Base-by-base conservation (phyloP, 2,329 filamentous ascomycete species). In the Coleophoma eucalyptorum region DNA sequence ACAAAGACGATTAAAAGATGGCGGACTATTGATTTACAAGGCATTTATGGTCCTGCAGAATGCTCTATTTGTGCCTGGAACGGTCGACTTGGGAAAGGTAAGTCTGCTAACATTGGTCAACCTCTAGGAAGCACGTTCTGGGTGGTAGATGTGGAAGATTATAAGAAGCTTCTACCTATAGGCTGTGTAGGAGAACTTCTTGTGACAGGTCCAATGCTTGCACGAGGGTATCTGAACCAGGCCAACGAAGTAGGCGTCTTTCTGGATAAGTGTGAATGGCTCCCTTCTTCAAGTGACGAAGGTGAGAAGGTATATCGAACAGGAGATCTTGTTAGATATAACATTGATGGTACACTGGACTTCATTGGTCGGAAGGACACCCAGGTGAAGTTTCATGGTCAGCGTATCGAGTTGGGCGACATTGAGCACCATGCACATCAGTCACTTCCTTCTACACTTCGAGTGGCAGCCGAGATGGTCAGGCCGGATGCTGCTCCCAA, bases 161-260 rank as follows among this genome's bases (percentile, higher is more conserved):
- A 57, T 20, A 43, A 57, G 18, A 26, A 13, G 10, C 43, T 64
- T 16, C 51, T 53, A 21, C 59, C 62, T 1, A 50, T 64, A 1
- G 62, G 61, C 4, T 53, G 51, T 33, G 51, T 65, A n/a, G 63
- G 63, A 4, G 63, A 65, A 35, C 32, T 65, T 8, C 33, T 62
- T 3, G 34, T 65, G 4, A 59, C 62, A 54, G 80, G 80, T 0
- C 80, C 81, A 1, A 75, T 81, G 15, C 78, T 87, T 2, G 82
- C 81, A 12, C 70, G 79, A 34, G 82, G 81, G 20, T 87, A 87
- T 52, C 67, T 85, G 16, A 77, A 77, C 45, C n/a, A n/a, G n/a
- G 78, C 84, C 49, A 69, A 72, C 0, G 72, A 73, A 37, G 83
- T 81, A 65, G 86, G 72, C 71, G 2, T 72, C 74, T 87, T 87